Evolutionary conservation across 2,329 filamentous ascomycete species (phyloP), one percentile per base, ranked within the genome.

Genomic region (Fusarium kyushuense): DNA sequence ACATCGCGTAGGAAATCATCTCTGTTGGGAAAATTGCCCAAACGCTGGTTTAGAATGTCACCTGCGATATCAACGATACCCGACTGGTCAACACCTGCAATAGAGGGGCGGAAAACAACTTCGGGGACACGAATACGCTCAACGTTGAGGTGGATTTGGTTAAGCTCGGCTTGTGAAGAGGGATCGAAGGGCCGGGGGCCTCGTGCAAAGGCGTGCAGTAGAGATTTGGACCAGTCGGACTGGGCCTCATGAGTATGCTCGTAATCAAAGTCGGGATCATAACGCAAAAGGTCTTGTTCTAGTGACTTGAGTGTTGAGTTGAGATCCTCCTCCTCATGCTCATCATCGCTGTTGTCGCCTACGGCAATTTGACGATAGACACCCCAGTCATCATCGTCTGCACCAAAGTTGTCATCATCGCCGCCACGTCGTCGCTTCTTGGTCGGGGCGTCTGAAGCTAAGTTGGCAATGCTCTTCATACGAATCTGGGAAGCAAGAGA

Each of bases 401-500:
- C 94, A 58, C 96, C 96, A 76, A 99, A 99, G 63, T 93, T 94
- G 76, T 99, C 96, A 74, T 99, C 96, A 76, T 98, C 95, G 6
- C 91, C 92, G 10, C 93, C 94, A 19, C 94, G 89, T 16, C 93
- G 86, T 58, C 95, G 88, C 79, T 97, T 96, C 78, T 94, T 94
- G 68, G 86, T 83, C 1, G 95, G 94, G 8, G 88, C 90, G 78
- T 99, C 96, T 0, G 95, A 94, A 5, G 96, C 96, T 2, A 99
- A 89, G 75, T 97, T 97, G 62, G 96, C 96, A 60, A 99, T 94
- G 51, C 91, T 95, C 82, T 98, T 98, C 96, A 99, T 99, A 67
- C 96, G 92, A 81, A 97, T 96, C 79, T 98, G 95, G 58, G 92
- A 96, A 11, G 96, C 96, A 21, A 97, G 89, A 0, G 94, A 97